phyloP scores from a whole-genome alignment of 768 basidiomycete genomes.

The Chalciporus pseudorubinellus region DNA sequence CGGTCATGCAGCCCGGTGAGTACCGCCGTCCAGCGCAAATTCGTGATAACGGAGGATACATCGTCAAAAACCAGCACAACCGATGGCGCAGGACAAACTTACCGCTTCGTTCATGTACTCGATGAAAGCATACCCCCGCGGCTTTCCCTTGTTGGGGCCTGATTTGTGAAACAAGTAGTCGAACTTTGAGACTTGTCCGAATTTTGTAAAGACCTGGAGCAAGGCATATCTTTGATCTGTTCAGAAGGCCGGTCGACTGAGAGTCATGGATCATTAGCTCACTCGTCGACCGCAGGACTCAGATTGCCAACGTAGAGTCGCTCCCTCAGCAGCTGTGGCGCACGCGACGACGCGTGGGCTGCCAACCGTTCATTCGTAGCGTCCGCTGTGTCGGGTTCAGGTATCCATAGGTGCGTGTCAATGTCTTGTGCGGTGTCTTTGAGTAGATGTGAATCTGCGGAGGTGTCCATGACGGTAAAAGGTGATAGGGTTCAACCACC shows the following conservation, averaged over 20 bases:
- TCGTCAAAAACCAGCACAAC: slow-evolving; percentile 28
- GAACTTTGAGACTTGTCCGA: slow-evolving; percentile 87
- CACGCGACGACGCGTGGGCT: slow-evolving; percentile 23
- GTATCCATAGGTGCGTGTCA: slow-evolving; percentile 32
- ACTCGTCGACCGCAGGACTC: slow-evolving; percentile 87
- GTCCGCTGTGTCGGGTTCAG: slow-evolving; percentile 23
- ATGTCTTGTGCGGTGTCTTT: slow-evolving; percentile 6
- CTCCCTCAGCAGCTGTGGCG: slow-evolving; percentile 50
- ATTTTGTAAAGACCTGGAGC: slow-evolving; percentile 87
- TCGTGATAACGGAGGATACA: slow-evolving; percentile 20
- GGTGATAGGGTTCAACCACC: too few relatives aligned
- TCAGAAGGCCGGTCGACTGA: slow-evolving; percentile 10
- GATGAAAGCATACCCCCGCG: slow-evolving; percentile 92
- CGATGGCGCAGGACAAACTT: slow-evolving; percentile 38
- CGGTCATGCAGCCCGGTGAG: slow-evolving; percentile 15
- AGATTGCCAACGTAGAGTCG: slow-evolving; percentile 90
- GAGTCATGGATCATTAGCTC: slow-evolving; percentile 21
- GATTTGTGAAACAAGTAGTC: slow-evolving; percentile 96
- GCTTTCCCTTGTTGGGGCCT: slow-evolving; percentile 85
- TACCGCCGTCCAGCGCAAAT: slow-evolving; percentile 18
- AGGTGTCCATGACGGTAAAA: slow-evolving; percentile 15
- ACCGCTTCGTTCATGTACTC: slow-evolving; percentile 82
- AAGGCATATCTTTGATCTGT: slow-evolving; percentile 66
- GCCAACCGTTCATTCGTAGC: slow-evolving; percentile 14
- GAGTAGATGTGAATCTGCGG: background rate